Conservation (phyloP, 2,329 filamentous ascomycete species). For the Colletotrichum limetticola region DNA sequence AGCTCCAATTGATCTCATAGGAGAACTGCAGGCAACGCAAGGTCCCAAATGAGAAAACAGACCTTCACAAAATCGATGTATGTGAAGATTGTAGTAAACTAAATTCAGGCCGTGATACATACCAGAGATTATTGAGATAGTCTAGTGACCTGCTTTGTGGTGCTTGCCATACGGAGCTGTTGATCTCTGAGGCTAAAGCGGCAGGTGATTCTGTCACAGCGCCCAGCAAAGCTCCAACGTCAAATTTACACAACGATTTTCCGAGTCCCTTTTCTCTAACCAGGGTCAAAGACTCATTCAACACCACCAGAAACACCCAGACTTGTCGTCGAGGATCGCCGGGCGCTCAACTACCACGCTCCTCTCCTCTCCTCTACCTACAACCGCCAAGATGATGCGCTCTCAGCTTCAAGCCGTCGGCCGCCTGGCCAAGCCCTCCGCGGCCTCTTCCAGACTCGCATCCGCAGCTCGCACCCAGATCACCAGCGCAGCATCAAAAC, state of each 20-base stretch:
- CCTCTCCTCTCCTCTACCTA: background rate
- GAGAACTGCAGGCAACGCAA: no score
- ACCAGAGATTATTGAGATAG: no score
- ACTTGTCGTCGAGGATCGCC: background rate
- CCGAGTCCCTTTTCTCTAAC: background rate
- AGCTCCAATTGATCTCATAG: no score
- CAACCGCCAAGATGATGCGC: conserved; percentile 26
- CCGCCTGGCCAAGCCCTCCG: conserved; percentile 26
- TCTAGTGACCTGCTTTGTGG: no score
- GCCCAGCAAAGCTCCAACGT: conserved; percentile 7
- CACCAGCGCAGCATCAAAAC: conserved; percentile 24
- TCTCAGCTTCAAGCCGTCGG: conserved; percentile 29
- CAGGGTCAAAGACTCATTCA: conserved; percentile 10
- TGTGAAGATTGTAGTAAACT: no score
- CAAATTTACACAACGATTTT: conserved; percentile 26
- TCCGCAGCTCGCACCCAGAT: conserved; percentile 14
- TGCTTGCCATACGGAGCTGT: no score
- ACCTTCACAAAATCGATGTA: no score
- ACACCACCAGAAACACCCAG: background rate
- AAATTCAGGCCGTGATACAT: no score
- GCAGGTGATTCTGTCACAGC: conserved; percentile 22
- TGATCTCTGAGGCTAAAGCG: conserved; percentile 7
- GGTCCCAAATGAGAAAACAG: no score
- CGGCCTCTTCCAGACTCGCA: conserved; percentile 5
- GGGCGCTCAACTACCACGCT: background rate